These are phyloP conservation scores for Teratosphaeria pseudoeucalypti DNA, from an alignment of 2,329 filamentous ascomycete genomes.

Conservation along the genomic window DNA sequence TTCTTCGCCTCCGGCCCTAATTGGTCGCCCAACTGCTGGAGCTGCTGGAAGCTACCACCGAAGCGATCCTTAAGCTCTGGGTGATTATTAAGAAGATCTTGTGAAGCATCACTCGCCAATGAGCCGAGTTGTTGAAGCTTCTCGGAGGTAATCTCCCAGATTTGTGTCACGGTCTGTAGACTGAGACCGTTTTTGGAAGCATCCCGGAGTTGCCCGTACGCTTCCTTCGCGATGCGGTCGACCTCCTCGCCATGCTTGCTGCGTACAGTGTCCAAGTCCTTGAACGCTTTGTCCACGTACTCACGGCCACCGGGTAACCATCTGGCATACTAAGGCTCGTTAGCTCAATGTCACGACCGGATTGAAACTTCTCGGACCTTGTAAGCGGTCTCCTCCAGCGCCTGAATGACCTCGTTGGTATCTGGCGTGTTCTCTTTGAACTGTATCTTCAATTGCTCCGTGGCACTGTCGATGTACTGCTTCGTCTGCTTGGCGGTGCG, in stretches of 20 bases:
- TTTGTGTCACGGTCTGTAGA: slow-evolving; percentile 50
- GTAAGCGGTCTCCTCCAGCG: slow-evolving; percentile 55
- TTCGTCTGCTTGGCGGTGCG: slow-evolving; percentile 46
- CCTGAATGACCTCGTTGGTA: slow-evolving; percentile 53
- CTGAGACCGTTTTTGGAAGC: slow-evolving; percentile 48
- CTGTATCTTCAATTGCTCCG: slow-evolving; percentile 42
- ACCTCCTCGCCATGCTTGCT: slow-evolving; percentile 60
- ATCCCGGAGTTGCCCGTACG: slow-evolving; percentile 57
- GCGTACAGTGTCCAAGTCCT: slow-evolving; percentile 58
- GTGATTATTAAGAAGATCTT: slow-evolving; percentile 62
- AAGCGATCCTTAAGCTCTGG: slow-evolving; percentile 63
- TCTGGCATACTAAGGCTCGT: slow-evolving; percentile 42
- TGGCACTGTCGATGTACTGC: slow-evolving; percentile 46
- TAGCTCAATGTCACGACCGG: too few relatives aligned
- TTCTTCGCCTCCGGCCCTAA: slow-evolving; percentile 70
- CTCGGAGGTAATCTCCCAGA: slow-evolving; percentile 54
- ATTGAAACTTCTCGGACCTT: slow-evolving; percentile 23
- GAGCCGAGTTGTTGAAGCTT: slow-evolving; percentile 49
- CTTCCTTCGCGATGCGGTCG: slow-evolving; percentile 55
- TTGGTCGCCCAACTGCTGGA: slow-evolving; percentile 58
- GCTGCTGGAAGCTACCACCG: slow-evolving; percentile 55
- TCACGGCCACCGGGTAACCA: slow-evolving; percentile 61
- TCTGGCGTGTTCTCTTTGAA: slow-evolving; percentile 47
- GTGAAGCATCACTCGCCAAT: slow-evolving; percentile 52
- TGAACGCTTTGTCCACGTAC: slow-evolving; percentile 60